phyloP scores from a whole-genome alignment of 2,329 filamentous ascomycete genomes.

The Tolypocladium endophyticum region DNA sequence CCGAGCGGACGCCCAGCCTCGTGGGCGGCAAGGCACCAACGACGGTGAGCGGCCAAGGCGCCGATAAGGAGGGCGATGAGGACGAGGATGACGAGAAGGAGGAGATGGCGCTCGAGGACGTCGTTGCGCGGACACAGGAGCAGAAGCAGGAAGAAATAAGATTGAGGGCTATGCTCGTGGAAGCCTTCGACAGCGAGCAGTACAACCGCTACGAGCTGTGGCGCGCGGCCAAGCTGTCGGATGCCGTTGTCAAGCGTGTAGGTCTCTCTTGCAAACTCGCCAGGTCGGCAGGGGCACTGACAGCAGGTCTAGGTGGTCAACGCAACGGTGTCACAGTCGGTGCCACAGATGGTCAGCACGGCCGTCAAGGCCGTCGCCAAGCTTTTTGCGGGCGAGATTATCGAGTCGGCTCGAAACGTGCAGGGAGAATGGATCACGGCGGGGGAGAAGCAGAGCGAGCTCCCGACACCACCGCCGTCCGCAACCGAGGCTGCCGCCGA shows the following conservation, averaged over 20 bases:
- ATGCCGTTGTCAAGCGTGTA: conserved; percentile 59
- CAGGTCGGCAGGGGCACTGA: neutral
- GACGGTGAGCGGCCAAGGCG: conserved; percentile 32
- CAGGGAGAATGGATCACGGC: conserved; percentile 61
- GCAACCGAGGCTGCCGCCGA: conserved; percentile 20
- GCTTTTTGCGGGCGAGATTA: conserved; percentile 65
- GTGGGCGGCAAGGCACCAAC: conserved; percentile 29
- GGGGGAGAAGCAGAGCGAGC: conserved; percentile 46
- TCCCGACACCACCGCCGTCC: conserved; percentile 31
- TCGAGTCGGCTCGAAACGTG: conserved; percentile 59
- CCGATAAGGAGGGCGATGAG: conserved; percentile 38
- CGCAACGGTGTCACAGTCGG: conserved; percentile 69
- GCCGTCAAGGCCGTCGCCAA: conserved; percentile 70
- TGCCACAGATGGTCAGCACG: conserved; percentile 61
- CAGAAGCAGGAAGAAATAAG: conserved; percentile 54
- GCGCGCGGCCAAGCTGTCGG: conserved; percentile 57
- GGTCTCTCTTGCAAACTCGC: conserved; percentile 11
- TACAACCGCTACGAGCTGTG: conserved; percentile 61
- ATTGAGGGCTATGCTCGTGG: conserved; percentile 49
- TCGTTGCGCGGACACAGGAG: conserved; percentile 53
- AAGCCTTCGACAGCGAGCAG: conserved; percentile 55
- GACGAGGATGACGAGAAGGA: conserved; percentile 47
- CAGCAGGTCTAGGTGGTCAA: conserved; percentile 51
- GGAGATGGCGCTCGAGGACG: conserved; percentile 46
- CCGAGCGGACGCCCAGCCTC: conserved; percentile 34